Conservation (phyloP, 1,284 basidiomycete species). For the Malassezia vespertilionis region DNA sequence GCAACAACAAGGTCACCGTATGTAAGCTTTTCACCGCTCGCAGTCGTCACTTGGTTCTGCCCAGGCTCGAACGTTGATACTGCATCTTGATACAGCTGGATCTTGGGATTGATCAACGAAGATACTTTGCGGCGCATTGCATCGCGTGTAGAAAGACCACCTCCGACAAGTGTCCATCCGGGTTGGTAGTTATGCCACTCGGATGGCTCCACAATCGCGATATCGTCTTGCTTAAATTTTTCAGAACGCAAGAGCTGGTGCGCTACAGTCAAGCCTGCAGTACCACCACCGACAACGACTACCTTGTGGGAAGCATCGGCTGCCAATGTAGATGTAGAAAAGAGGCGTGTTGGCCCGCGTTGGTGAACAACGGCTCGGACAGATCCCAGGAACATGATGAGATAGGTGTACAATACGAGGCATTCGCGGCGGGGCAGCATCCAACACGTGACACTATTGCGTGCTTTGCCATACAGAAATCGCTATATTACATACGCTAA, state of each 20-base stretch:
- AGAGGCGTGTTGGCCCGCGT: slow-evolving; percentile 1
- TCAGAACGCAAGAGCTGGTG: slow-evolving; percentile 54
- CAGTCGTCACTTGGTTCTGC: slow-evolving; percentile 61
- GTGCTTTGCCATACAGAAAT: neutral
- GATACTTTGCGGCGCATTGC: slow-evolving; percentile 61
- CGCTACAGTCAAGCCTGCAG: slow-evolving; percentile 47
- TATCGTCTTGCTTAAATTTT: slow-evolving; percentile 25
- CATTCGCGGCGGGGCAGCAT: too few relatives aligned
- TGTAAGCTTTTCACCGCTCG: slow-evolving; percentile 59
- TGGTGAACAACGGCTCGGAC: too few relatives aligned
- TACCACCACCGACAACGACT: slow-evolving; percentile 48
- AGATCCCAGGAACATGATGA: slow-evolving; percentile 7
- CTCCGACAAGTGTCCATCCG: slow-evolving; percentile 77
- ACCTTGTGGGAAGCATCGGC: slow-evolving; percentile 30
- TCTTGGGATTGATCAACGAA: slow-evolving; percentile 51
- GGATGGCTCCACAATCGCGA: slow-evolving; percentile 37
- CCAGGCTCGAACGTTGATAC: slow-evolving; percentile 64
- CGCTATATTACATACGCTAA: too few relatives aligned
- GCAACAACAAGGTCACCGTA: slow-evolving; percentile 86
- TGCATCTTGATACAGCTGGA: slow-evolving; percentile 64
- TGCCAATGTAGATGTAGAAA: slow-evolving; percentile 4
- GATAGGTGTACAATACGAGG: too few relatives aligned
- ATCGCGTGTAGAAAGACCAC: slow-evolving; percentile 60
- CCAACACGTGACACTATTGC: slow-evolving; percentile 1
- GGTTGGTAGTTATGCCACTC: slow-evolving; percentile 41